phyloP scores from a whole-genome alignment of 2,329 filamentous ascomycete genomes.

The Ambrosiella beaveri region DNA sequence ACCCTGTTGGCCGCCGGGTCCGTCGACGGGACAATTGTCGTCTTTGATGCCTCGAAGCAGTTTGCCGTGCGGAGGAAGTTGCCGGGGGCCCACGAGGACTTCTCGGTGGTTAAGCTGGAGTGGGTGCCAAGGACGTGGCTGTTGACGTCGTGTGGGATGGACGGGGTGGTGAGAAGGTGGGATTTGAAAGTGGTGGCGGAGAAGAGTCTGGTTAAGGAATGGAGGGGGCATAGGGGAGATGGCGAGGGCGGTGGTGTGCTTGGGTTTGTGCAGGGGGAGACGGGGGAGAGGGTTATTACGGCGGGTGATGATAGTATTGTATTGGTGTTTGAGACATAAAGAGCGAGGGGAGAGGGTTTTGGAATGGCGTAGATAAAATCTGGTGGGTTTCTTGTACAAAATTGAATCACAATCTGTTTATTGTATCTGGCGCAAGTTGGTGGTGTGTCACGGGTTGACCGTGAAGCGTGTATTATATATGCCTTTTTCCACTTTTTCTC shows the following conservation, averaged over 20 bases:
- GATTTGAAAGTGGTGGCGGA: slow-evolving; percentile 51
- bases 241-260: slow-evolving; percentile 78
- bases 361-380: neutral
- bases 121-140: slow-evolving; percentile 56
- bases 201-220: slow-evolving; percentile 61
- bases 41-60: slow-evolving; percentile 73
- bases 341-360: neutral
- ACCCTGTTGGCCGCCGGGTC: slow-evolving; percentile 47
- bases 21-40: slow-evolving; percentile 60
- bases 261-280: slow-evolving; percentile 71
- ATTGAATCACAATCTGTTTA: neutral
- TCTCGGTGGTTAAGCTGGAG: slow-evolving; percentile 81
- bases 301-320: slow-evolving; percentile 72
- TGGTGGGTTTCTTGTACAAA: neutral
- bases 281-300: slow-evolving; percentile 61
- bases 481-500: neutral
- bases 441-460: slow-evolving; percentile 1
- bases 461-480: neutral
- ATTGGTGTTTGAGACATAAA: slow-evolving; percentile 46
- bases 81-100: slow-evolving; percentile 67
- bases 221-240: slow-evolving; percentile 74
- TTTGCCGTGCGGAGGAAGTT: slow-evolving; percentile 79
- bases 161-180: slow-evolving; percentile 81
- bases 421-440: neutral
- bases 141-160: slow-evolving; percentile 77